Conservation (phyloP, 208 protist genomes). For the Wallacemonas sp. region DNA sequence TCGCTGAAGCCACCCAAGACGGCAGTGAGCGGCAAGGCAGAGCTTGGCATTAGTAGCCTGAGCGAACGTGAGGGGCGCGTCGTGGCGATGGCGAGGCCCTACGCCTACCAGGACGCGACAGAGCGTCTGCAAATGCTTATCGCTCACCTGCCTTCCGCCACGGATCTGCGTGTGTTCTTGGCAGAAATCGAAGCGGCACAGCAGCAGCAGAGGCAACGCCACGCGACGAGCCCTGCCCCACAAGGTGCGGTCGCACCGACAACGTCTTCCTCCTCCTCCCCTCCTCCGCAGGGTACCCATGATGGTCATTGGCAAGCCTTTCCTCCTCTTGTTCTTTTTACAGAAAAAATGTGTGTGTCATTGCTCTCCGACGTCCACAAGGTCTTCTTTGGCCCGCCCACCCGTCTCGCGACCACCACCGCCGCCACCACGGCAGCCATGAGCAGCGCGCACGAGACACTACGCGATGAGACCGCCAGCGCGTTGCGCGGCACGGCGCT, state of each 20-base stretch:
- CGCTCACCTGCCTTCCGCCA: constrained; percentile 4
- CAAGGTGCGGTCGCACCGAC: background rate
- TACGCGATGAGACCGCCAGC: background rate
- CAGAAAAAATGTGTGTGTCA: background rate
- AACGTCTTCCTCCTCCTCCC: too few relatives aligned
- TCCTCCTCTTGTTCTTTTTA: constrained; percentile 8
- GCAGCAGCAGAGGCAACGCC: background rate
- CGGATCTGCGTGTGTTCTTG: background rate
- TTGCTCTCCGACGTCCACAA: background rate
- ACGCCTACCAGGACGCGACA: background rate
- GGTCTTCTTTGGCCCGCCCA: background rate
- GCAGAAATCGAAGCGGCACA: background rate
- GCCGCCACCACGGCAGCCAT: background rate
- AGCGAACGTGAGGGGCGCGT: too few relatives aligned
- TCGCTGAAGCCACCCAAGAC: background rate
- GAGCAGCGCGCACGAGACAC: background rate
- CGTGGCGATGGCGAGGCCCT: background rate
- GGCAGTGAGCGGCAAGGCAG: background rate
- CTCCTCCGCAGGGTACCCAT: too few relatives aligned
- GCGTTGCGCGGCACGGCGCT: background rate
- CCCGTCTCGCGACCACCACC: background rate
- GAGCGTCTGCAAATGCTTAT: constrained; percentile 6
- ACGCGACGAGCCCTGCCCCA: background rate
- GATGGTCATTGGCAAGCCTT: too few relatives aligned
- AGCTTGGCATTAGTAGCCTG: too few relatives aligned